phyloP scores from a whole-genome alignment of 345 rosid genomes.

The Gossypium herbaceum region DNA sequence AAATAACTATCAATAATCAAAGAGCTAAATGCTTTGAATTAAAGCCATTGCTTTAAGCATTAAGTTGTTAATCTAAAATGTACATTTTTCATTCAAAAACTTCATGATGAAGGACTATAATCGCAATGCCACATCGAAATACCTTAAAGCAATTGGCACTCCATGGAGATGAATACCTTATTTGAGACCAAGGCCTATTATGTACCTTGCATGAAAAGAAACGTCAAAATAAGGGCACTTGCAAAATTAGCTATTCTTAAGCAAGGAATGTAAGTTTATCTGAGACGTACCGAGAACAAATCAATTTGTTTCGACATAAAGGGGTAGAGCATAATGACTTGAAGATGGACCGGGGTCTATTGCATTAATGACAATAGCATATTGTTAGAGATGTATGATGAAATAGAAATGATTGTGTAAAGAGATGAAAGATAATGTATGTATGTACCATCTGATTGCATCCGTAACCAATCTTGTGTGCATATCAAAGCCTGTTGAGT shows the following conservation, averaged over 20 bases:
- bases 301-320: not conserved
- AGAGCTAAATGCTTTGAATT: not conserved
- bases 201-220: not conserved
- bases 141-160: not conserved
- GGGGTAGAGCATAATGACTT: not conserved
- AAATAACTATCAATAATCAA: constrained; percentile 2
- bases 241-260: not conserved
- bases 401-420: not conserved
- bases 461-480: constrained; percentile 4
- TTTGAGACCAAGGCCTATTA: not conserved
- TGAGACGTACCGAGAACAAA: not conserved
- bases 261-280: not conserved
- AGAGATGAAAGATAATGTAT: not conserved
- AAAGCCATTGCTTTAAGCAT: not conserved
- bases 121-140: not conserved
- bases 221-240: not conserved
- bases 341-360: constrained; percentile 4
- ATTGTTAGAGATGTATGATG: not conserved
- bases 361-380: not conserved
- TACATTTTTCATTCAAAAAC: not conserved
- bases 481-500: not conserved
- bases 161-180: not conserved
- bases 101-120: not conserved
- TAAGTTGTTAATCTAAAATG: not conserved
- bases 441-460: not conserved